phyloP scores from a whole-genome alignment of 2,329 filamentous ascomycete species.

The Scleromitrula shiraiana region DNA sequence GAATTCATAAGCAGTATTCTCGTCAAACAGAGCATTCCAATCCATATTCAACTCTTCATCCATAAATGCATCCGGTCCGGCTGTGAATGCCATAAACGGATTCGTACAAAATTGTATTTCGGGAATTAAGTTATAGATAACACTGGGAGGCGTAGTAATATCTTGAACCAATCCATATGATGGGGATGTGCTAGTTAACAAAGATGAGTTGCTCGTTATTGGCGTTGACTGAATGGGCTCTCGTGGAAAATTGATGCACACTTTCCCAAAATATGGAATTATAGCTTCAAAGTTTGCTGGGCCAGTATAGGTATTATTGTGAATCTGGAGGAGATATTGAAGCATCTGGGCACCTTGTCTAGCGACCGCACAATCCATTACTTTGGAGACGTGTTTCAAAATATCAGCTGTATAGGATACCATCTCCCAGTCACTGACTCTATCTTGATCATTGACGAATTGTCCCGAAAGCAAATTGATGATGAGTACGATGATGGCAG shows the following conservation, averaged over 20 bases:
- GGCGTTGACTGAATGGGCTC: neutral
- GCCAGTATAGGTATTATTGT: conserved; percentile 20
- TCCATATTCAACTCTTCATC: conserved; percentile 14
- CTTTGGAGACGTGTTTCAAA: conserved; percentile 28
- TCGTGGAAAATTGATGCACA: conserved; percentile 10
- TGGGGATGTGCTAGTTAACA: neutral
- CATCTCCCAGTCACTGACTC: conserved; percentile 33
- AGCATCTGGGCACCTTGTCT: conserved; percentile 35
- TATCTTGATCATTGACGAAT: conserved; percentile 18
- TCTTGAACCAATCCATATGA: neutral
- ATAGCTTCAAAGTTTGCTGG: conserved; percentile 32
- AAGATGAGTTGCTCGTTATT: neutral
- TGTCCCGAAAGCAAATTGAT: conserved; percentile 34
- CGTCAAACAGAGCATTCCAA: conserved; percentile 12
- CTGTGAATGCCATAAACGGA: conserved; percentile 5
- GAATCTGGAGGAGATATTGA: conserved; percentile 30
- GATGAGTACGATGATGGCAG: conserved; percentile 36
- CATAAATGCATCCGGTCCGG: conserved; percentile 1
- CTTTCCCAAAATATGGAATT: conserved; percentile 39
- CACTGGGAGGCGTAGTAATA: neutral
- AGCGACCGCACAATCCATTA: conserved; percentile 35
- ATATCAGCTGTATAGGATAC: conserved; percentile 29
- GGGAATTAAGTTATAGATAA: neutral
- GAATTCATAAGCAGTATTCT: conserved; percentile 12
- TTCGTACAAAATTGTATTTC: conserved; percentile 11